Evolutionary conservation across 2,329 filamentous ascomycete genomes (phyloP), one percentile per base, ranked within the genome.

Genomic region (Aspergillus niger): DNA sequence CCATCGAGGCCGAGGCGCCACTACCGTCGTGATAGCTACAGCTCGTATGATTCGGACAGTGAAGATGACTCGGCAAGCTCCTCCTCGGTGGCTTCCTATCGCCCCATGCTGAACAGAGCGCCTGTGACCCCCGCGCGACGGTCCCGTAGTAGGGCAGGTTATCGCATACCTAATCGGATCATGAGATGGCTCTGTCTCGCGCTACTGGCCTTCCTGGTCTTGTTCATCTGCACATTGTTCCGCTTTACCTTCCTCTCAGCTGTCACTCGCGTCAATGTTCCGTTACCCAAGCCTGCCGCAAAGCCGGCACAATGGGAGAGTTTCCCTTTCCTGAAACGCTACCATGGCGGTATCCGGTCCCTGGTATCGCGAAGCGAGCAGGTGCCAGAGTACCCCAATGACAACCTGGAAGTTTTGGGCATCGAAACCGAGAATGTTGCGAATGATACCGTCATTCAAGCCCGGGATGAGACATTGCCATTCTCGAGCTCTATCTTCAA

Each of bases 311-410:
- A 68, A n/a, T 98, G 93, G 92, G 91, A 96, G 73, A 85, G 84
- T 8, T 98, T 96, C 72, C 86, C 88, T 0, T 96, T 97, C 70
- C 76, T 99, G 63, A 89, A 89, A 62, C 85, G 93, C 64, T 99
- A 97, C 74, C 95, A 97, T 74, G 94, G 92, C 13, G 95, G 95
- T 0, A 83, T 99, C 61, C 84, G 89, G 65, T 89, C 85, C 0
- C 72, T 99, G 63, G 85, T 91, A 0, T 77, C 86, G 0, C 79
- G 87, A 26, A 75, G 82, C 13, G 81, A 91, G 51, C 94, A 93
- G 66, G 80, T 83, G 8, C 89, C 93, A 0, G 91, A 98, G 71
- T 98, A 96, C 72, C 94, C 95, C 1, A 82, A 83, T 7, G 77
- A 83, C 1, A 72, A 71, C 17, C 82, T 84, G 52, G 86, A 89